Base-by-base conservation (phyloP, 1,284 basidiomycete genomes). In the Ganoderma boninense region DNA sequence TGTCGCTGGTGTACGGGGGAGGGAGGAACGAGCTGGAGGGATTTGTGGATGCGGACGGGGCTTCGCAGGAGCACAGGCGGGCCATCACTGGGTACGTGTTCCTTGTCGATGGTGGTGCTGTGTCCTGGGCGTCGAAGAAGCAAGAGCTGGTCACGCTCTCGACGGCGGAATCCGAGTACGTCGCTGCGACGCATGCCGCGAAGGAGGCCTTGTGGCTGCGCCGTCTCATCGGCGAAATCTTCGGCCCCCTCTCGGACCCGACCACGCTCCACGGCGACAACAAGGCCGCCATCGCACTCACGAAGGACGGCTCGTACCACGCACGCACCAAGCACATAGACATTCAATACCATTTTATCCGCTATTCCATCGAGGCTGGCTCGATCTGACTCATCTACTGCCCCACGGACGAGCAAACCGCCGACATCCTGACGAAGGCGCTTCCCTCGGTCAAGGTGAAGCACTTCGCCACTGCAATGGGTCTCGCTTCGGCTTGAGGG, bases 301-400 rank as follows among this genome's bases (percentile, higher is more conserved):
- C 79, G 7, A 62, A 75, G n/a, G 78, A 82, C 61, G 76, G 56
- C 49, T 56, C 46, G 6, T 68, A 63, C 44, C 78, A 79, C 61
- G 64, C 71, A 0, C 64, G 77, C 7, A 75, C 77, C 29, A 83
- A 83, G 69, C 83, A 85, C 69, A 81, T 84, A 57, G 78, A 80
- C 60, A 73, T 83, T 35, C 69, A 65, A 4, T 74, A 79, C 67
- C 82, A 83, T 66, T 79, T 75, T 35, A 69, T 83, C 4, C 77
- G 81, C 0, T 79, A 82, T 20, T 56, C 60, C 4, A 75, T 83
- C 42, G 70, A 72, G 4, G 60, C 61, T 1, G 71, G 70, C 10
- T 20, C 44, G 0, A 66, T 81, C 38, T 29, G 35, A 0, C 32
- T 77, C 18, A 23, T 63, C 3, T 76, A 77, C 49, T 66, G 66